Percentiles rank a stretch among this genome's conserved stretches.
Evolutionary conservation across 345 rosid species (phyloP).

Genomic region (Linum lewisii): DNA sequence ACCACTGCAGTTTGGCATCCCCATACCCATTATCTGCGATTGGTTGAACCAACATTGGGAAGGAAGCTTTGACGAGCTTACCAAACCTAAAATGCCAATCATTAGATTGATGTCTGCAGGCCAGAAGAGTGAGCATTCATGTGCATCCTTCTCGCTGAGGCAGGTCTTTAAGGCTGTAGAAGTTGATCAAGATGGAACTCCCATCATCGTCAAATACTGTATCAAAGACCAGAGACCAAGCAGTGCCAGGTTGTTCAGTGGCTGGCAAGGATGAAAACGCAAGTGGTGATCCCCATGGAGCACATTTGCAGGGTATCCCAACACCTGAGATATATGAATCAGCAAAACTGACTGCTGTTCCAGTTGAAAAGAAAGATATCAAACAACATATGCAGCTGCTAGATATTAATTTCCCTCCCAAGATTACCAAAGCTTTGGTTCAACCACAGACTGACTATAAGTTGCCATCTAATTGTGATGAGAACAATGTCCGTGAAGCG

Average conservation of each 20-base stretch:
- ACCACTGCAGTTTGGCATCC: constrained; percentile 83
- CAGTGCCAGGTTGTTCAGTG: too few relatives aligned
- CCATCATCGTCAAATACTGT: constrained; percentile 44
- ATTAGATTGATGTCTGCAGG: constrained; percentile 85
- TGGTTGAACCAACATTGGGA: constrained; percentile 99
- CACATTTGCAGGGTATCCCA: constrained; percentile 67
- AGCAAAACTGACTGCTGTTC: constrained; percentile 53
- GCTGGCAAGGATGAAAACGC: constrained; percentile 37
- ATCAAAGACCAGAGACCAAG: constrained; percentile 30
- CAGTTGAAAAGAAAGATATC: constrained; percentile 47
- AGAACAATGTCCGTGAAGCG: constrained; percentile 25
- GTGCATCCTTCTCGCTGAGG: constrained; percentile 73
- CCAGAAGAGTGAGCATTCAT: constrained; percentile 81
- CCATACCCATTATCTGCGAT: constrained; percentile 80
- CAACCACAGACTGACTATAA: constrained; percentile 20
- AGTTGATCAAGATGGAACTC: constrained; percentile 32
- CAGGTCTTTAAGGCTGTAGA: constrained; percentile 67
- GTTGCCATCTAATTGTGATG: constrained; percentile 22
- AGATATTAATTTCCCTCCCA: constrained; percentile 84
- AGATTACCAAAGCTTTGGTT: constrained; percentile 27
- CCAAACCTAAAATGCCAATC: constrained; percentile 77
- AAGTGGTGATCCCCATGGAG: constrained; percentile 29
- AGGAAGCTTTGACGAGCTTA: constrained; percentile 81
- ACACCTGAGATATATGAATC: constrained; percentile 92
- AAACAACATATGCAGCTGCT: constrained; percentile 54